Percentiles rank a stretch among this genome's conserved stretches.
These are phyloP conservation scores for Cenchrus americanus DNA, from an alignment of 176 grass and related monocot species.

Conservation along the genomic window DNA sequence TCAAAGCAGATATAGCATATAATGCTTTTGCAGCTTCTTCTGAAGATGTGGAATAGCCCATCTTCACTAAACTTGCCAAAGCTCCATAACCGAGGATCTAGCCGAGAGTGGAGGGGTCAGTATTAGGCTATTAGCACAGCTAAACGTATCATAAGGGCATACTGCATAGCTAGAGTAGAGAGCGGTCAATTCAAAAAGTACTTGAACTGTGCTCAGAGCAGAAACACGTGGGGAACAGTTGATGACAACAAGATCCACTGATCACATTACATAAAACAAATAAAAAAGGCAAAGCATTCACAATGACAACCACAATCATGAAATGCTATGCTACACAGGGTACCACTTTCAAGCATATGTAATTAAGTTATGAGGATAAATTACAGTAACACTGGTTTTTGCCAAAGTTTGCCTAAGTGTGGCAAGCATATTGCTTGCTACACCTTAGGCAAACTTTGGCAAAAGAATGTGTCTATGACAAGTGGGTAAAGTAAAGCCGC, in stretches of 20 bases:
- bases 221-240: constrained; percentile 16
- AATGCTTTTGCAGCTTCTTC: constrained; percentile 86
- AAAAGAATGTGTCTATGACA: background rate
- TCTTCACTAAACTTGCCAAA: constrained; percentile 77
- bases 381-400: background rate
- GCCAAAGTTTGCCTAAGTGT: background rate
- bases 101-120: constrained; percentile 27
- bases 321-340: background rate
- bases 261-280: background rate
- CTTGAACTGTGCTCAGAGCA: background rate
- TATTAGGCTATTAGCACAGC: background rate
- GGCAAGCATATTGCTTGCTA: background rate
- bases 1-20: constrained; percentile 85
- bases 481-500: background rate
- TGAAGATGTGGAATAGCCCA: constrained; percentile 73
- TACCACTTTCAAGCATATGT: background rate
- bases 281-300: background rate
- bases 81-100: constrained; percentile 85
- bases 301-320: background rate
- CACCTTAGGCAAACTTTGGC: background rate
- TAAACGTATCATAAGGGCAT: background rate
- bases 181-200: constrained; percentile 1
- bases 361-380: background rate
- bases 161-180: too few species aligned
- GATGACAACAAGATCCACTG: constrained; percentile 10